Conservation (phyloP, 2,329 filamentous ascomycete species). For the Rasamsonia emersonii region DNA sequence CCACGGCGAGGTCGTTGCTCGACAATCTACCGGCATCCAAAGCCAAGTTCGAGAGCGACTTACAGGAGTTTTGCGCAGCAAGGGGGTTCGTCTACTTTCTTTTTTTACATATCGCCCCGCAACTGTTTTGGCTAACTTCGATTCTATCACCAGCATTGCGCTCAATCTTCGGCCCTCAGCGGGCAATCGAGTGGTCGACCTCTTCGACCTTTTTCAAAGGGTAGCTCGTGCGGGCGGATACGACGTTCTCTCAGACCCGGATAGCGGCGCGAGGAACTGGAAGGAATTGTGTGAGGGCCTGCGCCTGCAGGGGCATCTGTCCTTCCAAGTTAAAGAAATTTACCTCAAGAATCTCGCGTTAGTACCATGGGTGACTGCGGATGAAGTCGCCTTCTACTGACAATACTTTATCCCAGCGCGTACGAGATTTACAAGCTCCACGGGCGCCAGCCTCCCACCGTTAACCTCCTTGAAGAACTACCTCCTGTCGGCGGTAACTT, state of each 20-base stretch:
- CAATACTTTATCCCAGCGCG: background rate
- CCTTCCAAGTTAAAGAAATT: conserved; percentile 2
- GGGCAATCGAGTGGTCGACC: background rate
- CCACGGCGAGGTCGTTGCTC: no score
- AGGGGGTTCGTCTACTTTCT: conserved; percentile 2
- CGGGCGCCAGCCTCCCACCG: background rate
- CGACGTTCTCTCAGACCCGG: no score
- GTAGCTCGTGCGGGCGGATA: no score
- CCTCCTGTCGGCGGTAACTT: background rate
- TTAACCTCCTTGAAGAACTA: background rate
- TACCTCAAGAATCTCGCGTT: conserved; percentile 1
- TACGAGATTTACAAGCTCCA: conserved; percentile 4
- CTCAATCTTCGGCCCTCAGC: background rate
- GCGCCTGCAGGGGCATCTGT: conserved; percentile 1
- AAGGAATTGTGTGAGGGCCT: background rate
- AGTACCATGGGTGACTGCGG: background rate
- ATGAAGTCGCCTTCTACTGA: background rate
- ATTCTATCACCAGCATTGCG: conserved; percentile 2
- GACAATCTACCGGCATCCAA: conserved; percentile 1
- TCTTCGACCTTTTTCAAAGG: background rate
- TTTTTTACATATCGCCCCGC: conserved; percentile 1
- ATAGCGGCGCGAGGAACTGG: conserved; percentile 2
- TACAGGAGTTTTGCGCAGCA: background rate
- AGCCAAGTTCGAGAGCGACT: background rate
- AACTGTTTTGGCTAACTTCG: background rate